Evolutionary conservation across 495 filamentous ascomycete species (phyloP).

Genomic region (Sphaerosporella brunnea): DNA sequence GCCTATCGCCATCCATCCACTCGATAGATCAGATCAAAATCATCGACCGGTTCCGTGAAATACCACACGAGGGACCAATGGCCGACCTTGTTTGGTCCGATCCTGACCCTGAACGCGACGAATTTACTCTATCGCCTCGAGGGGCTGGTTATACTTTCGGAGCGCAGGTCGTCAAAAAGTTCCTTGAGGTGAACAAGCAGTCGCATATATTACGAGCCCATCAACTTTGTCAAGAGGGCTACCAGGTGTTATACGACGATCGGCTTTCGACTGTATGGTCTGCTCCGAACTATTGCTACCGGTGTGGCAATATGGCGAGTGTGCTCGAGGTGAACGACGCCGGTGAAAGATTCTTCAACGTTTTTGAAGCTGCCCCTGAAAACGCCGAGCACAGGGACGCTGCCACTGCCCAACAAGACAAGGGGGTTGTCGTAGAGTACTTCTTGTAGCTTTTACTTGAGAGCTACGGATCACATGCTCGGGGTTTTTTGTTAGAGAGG

Average conservation of each 20-base stretch:
- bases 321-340: slow-evolving; percentile 87
- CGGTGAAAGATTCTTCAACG: slow-evolving; percentile 86
- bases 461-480: no score
- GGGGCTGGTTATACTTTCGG: slow-evolving; percentile 96
- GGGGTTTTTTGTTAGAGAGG: no score
- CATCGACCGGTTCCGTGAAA: slow-evolving; percentile 94
- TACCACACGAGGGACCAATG: slow-evolving; percentile 97
- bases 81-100: slow-evolving; percentile 98
- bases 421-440: slow-evolving; percentile 49
- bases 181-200: slow-evolving; percentile 91
- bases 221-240: slow-evolving; percentile 94
- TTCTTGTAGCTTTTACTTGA: slow-evolving; percentile 38
- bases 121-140: slow-evolving; percentile 83
- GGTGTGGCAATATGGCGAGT: slow-evolving; percentile 92
- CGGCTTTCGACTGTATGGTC: slow-evolving; percentile 91
- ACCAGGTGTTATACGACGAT: slow-evolving; percentile 89
- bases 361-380: slow-evolving; percentile 91
- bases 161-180: slow-evolving; percentile 92
- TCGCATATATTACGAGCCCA: slow-evolving; percentile 90
- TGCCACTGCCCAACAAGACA: slow-evolving; percentile 42
- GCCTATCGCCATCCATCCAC: slow-evolving; percentile 87
- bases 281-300: slow-evolving; percentile 90
- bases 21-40: slow-evolving; percentile 99
- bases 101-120: slow-evolving; percentile 84
- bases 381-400: slow-evolving; percentile 66